These are phyloP conservation scores for Kodamaea jinghongensis DNA, from an alignment of 805 yeast genomes.

Conservation along the genomic window DNA sequence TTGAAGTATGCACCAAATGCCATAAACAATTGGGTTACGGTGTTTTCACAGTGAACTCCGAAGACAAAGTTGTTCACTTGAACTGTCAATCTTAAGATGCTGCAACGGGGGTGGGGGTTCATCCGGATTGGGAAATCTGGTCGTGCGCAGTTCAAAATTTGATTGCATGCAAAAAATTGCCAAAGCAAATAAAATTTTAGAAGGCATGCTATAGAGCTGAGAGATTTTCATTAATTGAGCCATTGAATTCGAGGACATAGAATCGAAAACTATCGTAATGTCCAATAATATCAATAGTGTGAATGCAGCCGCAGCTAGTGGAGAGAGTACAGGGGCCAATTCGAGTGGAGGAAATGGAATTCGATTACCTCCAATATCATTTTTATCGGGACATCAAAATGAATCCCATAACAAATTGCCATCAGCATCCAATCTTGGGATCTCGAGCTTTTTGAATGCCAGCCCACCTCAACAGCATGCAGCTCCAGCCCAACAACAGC, in stretches of 20 bases:
- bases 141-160: no score
- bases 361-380: slow-evolving; percentile 28
- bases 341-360: slow-evolving; percentile 12
- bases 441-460: slow-evolving; percentile 19
- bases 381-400: slow-evolving; percentile 19
- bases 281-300: slow-evolving; percentile 3
- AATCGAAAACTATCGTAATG: slow-evolving; percentile 4
- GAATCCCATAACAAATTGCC: slow-evolving; percentile 13
- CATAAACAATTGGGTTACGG: slow-evolving; percentile 52
- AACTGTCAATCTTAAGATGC: slow-evolving; percentile 38
- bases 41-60: slow-evolving; percentile 49
- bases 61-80: slow-evolving; percentile 51
- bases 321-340: background rate
- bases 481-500: no score
- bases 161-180: no score
- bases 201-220: no score
- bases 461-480: slow-evolving; percentile 1
- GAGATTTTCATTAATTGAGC: no score
- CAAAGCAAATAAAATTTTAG: no score
- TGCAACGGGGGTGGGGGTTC: no score
- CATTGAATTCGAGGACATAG: background rate
- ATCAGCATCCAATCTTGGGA: slow-evolving; percentile 19
- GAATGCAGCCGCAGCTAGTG: background rate
- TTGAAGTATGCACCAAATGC: slow-evolving; percentile 58
- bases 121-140: no score